These are phyloP conservation scores for Pichia sp. DNA, from an alignment of 1,139 yeast genomes.

Conservation along the genomic window DNA sequence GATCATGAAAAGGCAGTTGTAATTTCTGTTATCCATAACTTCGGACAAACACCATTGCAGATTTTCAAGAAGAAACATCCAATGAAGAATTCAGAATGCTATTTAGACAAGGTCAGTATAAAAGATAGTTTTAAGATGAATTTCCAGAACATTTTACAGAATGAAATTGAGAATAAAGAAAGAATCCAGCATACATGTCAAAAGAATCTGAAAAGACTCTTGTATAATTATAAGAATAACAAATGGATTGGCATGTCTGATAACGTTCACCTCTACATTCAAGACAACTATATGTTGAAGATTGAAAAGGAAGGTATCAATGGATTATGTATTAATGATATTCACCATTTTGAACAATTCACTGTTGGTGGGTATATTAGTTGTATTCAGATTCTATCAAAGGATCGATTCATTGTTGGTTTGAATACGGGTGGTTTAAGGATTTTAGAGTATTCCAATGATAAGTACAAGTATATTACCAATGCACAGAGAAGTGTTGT, in stretches of 20 bases:
- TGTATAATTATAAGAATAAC: conserved; percentile 32
- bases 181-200: background rate
- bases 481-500: conserved; percentile 19
- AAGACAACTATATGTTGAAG: conserved; percentile 38
- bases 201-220: conserved; percentile 39
- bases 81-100: conserved; percentile 28
- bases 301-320: conserved; percentile 30
- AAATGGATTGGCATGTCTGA: conserved; percentile 49
- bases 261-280: conserved; percentile 31
- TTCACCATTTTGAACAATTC: conserved; percentile 41
- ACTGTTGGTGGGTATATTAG: conserved; percentile 27
- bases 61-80: conserved; percentile 68
- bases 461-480: conserved; percentile 15
- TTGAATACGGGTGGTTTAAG: conserved; percentile 27
- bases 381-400: conserved; percentile 19
- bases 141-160: conserved; percentile 29
- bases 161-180: background rate
- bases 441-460: conserved; percentile 20
- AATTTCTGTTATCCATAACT: conserved; percentile 82
- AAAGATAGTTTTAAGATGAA: conserved; percentile 29
- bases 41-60: conserved; percentile 85
- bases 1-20: conserved; percentile 71
- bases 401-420: conserved; percentile 26
- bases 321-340: conserved; percentile 42
- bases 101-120: conserved; percentile 27